phyloP scores from a whole-genome alignment of 1,284 basidiomycete species.

The Trametes polyzona region DNA sequence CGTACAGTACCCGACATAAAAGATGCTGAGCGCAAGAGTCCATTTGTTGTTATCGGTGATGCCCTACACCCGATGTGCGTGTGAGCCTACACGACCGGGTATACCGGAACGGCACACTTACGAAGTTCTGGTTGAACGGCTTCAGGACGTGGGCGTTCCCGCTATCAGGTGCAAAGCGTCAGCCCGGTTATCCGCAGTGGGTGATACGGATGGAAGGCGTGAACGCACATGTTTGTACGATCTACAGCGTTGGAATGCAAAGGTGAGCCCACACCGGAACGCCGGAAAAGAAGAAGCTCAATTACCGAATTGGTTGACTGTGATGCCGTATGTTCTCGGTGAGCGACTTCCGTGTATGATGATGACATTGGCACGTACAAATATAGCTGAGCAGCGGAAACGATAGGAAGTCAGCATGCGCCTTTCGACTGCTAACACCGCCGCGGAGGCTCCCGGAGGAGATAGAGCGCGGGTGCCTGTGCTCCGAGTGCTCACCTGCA shows the following conservation, averaged over 20 bases:
- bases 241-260: constrained; percentile 35
- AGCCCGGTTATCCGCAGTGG: not conserved
- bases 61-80: constrained; percentile 42
- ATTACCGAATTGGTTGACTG: constrained; percentile 61
- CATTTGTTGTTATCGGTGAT: constrained; percentile 55
- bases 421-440: too few species aligned
- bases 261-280: not conserved
- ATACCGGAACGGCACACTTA: too few species aligned
- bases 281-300: not conserved
- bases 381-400: constrained; percentile 41
- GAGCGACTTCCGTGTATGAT: not conserved
- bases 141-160: constrained; percentile 57
- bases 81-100: too few species aligned
- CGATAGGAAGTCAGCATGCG: not conserved
- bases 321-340: not conserved
- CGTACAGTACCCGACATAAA: constrained; percentile 62
- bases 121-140: constrained; percentile 57
- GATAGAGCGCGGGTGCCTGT: too few species aligned
- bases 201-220: not conserved
- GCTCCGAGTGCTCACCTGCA: constrained; percentile 49
- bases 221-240: constrained; percentile 57
- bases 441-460: too few species aligned
- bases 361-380: constrained; percentile 40
- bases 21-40: constrained; percentile 58
- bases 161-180: constrained; percentile 30